Percentiles rank a stretch among this genome's conserved stretches.
Conservation (phyloP, 2,329 filamentous ascomycete genomes). For the Aspergillus quadricinctus region DNA sequence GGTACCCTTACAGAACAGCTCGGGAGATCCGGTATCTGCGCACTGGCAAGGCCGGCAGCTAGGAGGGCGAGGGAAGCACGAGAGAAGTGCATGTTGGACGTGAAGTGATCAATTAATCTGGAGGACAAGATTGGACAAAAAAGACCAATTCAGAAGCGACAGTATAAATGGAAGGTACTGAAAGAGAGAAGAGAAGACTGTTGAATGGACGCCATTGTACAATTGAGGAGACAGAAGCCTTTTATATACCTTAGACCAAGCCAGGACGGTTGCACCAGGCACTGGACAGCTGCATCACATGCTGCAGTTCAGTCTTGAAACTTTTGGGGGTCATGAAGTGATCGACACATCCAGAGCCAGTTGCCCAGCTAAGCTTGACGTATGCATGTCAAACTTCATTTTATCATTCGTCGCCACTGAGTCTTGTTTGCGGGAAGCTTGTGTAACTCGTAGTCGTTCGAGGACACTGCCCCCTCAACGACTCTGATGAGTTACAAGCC, state of each 20-base stretch:
- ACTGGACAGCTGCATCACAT: neutral
- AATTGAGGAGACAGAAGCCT: neutral
- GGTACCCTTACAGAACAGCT: neutral
- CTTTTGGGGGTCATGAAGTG: neutral
- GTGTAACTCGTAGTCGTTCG: neutral
- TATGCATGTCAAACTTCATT: neutral
- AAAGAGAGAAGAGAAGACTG: neutral
- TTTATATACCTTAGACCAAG: neutral
- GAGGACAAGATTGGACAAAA: neutral
- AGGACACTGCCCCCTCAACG: neutral
- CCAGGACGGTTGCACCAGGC: neutral
- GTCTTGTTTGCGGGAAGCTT: neutral
- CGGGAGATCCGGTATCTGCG: slow-evolving; percentile 1
- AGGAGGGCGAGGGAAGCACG: slow-evolving; percentile 33
- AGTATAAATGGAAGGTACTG: neutral
- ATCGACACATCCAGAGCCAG: neutral
- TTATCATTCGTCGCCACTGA: neutral
- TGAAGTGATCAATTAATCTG: neutral
- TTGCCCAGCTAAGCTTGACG: neutral
- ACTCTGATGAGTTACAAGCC: neutral
- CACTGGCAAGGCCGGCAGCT: slow-evolving; percentile 12
- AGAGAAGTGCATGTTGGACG: slow-evolving; percentile 32
- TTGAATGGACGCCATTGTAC: neutral
- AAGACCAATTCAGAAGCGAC: neutral
- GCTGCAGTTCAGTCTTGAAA: neutral